Conservation (phyloP, 2,329 filamentous ascomycete genomes). For the Alternaria alternata region DNA sequence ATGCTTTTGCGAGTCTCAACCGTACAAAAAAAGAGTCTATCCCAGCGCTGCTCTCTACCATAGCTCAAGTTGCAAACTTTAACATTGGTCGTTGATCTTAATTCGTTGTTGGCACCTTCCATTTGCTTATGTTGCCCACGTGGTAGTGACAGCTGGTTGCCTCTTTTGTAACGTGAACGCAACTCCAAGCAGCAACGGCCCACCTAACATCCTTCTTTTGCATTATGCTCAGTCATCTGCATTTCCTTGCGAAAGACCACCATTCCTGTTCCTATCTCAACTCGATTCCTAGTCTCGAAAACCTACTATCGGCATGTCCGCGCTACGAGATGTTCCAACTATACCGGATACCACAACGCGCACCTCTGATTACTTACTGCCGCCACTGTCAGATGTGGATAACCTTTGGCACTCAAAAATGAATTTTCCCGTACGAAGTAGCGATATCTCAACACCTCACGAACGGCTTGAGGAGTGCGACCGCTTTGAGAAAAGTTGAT, state of each 20-base stretch:
- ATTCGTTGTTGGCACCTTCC: neutral
- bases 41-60: neutral
- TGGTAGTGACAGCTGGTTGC: neutral
- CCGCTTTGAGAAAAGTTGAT: neutral
- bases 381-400: neutral
- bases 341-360: neutral
- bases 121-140: neutral
- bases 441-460: neutral
- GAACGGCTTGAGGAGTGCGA: neutral
- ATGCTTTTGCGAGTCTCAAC: neutral
- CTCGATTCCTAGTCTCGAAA: neutral
- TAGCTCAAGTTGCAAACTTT: neutral
- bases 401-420: neutral
- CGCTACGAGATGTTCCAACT: neutral
- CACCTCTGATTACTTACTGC: neutral
- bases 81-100: neutral
- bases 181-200: neutral
- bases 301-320: neutral
- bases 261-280: neutral
- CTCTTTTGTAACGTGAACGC: neutral
- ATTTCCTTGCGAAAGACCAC: neutral
- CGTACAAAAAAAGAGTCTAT: neutral
- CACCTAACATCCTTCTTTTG: neutral
- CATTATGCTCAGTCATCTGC: neutral
- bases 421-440: neutral